Evolutionary conservation across 192 early-diverging fungal genomes (phyloP), one percentile per base, ranked within the genome.

Genomic region (Podila minutissima): DNA sequence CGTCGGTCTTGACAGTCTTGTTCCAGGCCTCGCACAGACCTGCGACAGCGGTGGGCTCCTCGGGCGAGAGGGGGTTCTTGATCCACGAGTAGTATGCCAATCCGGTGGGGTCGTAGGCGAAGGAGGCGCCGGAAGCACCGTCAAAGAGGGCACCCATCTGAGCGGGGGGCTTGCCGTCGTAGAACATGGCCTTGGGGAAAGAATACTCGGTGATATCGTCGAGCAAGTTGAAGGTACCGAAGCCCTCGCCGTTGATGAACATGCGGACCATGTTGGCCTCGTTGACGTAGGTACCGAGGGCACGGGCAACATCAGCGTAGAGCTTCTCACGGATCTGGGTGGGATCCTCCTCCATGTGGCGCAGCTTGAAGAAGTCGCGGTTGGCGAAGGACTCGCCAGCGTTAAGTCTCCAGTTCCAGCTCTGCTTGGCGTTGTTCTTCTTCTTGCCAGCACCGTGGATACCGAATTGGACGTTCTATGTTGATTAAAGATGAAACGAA

Each of bases 311-410:
- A 74, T 87, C 83, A 33, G 86, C 79, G 46, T 85, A 87, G 20
- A 87, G 62, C 59, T 87, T 85, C 70, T 87, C 86, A 64, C 86
- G 83, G 37, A 87, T 75, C 68, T 87, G 86, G 51, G 86, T 87
- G 41, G 86, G 86, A 53, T 87, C 86, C 62, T 83, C 81, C 59
- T 87, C 86, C 74, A 82, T 78, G 24, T 87, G 84, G 58, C 86
- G 84, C 38, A 83, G 57, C 77, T 87, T 87, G 74, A 87, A 83
- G 24, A 66, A 85, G 59, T 48, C 77, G 15, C 86, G 86, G n/a
- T 70, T 74, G 28, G 79, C 69, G 4, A 72, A 62, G 37, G 38
- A 61, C 4, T 85, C 53, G 4, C 71, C 72, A 2, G 20, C 33
- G 26, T 69, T 28, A n/a, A 85, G 74, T 33, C 37, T 33, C 82